Conservation (phyloP, 345 rosid genomes). For the Lepidium africanum region DNA sequence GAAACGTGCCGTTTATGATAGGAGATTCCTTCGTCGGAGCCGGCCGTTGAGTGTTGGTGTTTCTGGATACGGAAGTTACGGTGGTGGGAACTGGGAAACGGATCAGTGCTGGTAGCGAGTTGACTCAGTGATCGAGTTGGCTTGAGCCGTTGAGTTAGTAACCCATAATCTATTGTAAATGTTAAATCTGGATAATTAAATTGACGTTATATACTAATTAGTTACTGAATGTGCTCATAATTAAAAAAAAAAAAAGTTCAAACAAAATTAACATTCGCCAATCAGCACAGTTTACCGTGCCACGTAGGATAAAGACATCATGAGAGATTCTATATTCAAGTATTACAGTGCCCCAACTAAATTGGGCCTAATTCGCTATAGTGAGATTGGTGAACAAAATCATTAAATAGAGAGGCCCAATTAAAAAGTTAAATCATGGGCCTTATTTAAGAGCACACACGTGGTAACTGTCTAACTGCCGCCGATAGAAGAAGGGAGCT, state of each 20-base stretch:
- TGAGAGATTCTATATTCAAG: too few species aligned
- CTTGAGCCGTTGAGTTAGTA: not conserved
- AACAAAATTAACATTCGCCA: not conserved
- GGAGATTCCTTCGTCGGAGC: constrained; percentile 23
- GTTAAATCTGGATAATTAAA: not conserved
- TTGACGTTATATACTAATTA: not conserved
- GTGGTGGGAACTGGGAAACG: constrained; percentile 73
- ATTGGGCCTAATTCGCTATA: too few species aligned
- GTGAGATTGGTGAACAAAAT: too few species aligned
- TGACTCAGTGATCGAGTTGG: constrained; percentile 14
- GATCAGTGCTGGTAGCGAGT: constrained; percentile 85
- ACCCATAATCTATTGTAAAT: not conserved
- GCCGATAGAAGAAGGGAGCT: constrained; percentile 16
- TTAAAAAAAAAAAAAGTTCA: too few species aligned
- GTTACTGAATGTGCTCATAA: not conserved
- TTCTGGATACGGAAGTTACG: constrained; percentile 33
- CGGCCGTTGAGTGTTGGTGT: constrained; percentile 42
- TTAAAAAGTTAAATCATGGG: not conserved
- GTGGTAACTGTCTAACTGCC: not conserved
- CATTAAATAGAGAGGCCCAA: not conserved
- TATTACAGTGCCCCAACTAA: not conserved
- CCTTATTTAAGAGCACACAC: not conserved
- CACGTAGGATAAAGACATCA: not conserved
- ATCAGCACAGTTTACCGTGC: not conserved
- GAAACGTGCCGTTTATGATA: constrained; percentile 72